Conservation (phyloP, 306 rosid species). For the Prunus mume region DNA sequence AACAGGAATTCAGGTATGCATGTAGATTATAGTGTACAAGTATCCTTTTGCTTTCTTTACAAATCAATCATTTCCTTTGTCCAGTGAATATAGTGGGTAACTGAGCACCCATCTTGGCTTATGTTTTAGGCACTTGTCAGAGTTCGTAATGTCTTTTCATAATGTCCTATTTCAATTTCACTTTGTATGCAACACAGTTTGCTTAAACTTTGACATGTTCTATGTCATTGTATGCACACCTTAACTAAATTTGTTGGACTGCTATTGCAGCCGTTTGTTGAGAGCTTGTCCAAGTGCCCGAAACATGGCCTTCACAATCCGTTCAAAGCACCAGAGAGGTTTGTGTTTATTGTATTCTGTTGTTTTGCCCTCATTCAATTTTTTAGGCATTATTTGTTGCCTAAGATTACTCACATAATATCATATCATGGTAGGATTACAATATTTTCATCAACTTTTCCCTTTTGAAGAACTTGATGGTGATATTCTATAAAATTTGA, state of each 20-base stretch:
- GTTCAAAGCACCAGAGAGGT: conserved; percentile 96
- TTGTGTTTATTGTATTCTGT: conserved; percentile 19
- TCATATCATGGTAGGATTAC: not conserved
- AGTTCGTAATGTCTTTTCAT: not conserved
- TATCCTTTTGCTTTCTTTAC: conserved; percentile 12
- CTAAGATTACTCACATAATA: not conserved
- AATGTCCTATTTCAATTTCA: not conserved
- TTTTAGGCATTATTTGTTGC: not conserved
- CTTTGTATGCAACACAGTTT: not conserved
- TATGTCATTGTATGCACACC: not conserved
- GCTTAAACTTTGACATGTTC: conserved; percentile 12
- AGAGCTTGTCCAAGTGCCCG: conserved; percentile 87
- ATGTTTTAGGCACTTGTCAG: not conserved
- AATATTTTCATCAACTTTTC: not conserved
- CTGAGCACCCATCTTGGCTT: not conserved
- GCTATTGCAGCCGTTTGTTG: conserved; percentile 67
- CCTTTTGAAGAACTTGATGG: not conserved
- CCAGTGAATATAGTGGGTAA: not conserved
- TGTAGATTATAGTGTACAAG: not conserved
- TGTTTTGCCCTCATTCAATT: not conserved
- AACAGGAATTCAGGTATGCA: conserved; percentile 68
- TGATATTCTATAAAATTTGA: not conserved
- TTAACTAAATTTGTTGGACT: conserved; percentile 17
- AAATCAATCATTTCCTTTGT: conserved; percentile 16
- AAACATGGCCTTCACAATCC: conserved; percentile 97